Base-by-base conservation (phyloP, 768 basidiomycete genomes). In the Coprinellus micaceus region DNA sequence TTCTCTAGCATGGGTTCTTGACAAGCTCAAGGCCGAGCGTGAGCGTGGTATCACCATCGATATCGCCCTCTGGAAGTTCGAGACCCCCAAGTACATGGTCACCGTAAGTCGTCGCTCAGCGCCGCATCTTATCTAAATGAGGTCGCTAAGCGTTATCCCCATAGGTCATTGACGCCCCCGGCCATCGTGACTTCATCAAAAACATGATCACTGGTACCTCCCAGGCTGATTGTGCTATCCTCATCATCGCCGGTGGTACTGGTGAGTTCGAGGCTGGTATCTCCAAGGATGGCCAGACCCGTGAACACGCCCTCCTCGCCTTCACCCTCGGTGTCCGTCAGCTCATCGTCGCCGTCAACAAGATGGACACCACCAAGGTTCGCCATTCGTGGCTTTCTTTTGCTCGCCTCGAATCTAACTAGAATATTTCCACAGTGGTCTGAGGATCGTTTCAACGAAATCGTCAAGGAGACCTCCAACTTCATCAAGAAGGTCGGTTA, bases 11-110 rank as follows among this genome's bases (percentile, higher is more conserved):
- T 98, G 96, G 96, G 97, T 99, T 64, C 93, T 99, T 69, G 97
- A 99, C 85, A 99, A 98, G 82, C 92, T 98, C 66, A 99, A 98
- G 88, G 97, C 97, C 67, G 97, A 99, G 86, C 96, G 97, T 81
- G 97, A 99, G 85, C 96, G 97, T 88, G 97, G 97, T 88, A 99
- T 99, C 83, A 99, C 96, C 69, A 99, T 99, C 73, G 96, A 99
- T 84, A 99, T 99, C 75, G 96, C 96, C 62, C 93, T 99, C 76
- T 99, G 96, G 97, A 98, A 98, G 81, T 99, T 99, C 88, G 97
- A 99, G 82, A 99, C 97, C 64, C 95, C 96, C 73, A 94, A 89
- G 74, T 98, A 71, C 84, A 83, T 85, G 80, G 92, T 97, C 67
- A 94, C 91, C 43, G 91, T 93, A 75, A 57, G 89, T 79, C 28